phyloP scores from a whole-genome alignment of 176 grass and related monocot genomes.

The Stipa capillata region DNA sequence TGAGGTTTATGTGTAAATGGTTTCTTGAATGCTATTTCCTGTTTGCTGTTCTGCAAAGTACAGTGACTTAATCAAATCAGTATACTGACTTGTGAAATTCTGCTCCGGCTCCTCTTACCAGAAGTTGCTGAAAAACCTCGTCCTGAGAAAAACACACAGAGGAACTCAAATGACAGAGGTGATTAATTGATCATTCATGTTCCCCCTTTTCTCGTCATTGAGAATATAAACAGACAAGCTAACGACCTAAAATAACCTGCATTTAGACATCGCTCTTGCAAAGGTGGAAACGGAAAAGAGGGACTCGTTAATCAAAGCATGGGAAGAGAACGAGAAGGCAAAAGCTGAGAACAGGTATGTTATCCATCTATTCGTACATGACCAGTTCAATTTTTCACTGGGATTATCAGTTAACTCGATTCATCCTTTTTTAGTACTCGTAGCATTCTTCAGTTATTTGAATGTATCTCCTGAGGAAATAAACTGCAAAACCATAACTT shows the following conservation, averaged over 20 bases:
- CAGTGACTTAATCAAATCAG: neutral
- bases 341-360: slow-evolving; percentile 82
- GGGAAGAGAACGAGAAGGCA: slow-evolving; percentile 76
- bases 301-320: slow-evolving; percentile 73
- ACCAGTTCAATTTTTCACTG: neutral
- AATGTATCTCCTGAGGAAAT: neutral
- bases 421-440: neutral
- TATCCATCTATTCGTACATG: neutral
- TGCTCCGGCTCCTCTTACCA: too few species aligned
- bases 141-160: slow-evolving; percentile 3
- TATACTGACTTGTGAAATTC: neutral
- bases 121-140: slow-evolving; percentile 28
- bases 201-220: neutral
- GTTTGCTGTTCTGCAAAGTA: neutral
- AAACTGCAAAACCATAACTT: neutral
- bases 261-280: slow-evolving; percentile 53
- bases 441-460: neutral
- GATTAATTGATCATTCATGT: neutral
- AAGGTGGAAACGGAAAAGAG: slow-evolving; percentile 65
- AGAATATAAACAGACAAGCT: neutral
- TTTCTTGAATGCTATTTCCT: too few species aligned
- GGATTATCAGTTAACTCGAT: neutral
- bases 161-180: slow-evolving; percentile 64
- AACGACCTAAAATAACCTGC: neutral
- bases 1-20: too few species aligned